Percentiles rank a stretch among this genome's conserved stretches.
Evolutionary conservation across 768 basidiomycete genomes (phyloP).

Genomic region (Xerocomellus intermedius): DNA sequence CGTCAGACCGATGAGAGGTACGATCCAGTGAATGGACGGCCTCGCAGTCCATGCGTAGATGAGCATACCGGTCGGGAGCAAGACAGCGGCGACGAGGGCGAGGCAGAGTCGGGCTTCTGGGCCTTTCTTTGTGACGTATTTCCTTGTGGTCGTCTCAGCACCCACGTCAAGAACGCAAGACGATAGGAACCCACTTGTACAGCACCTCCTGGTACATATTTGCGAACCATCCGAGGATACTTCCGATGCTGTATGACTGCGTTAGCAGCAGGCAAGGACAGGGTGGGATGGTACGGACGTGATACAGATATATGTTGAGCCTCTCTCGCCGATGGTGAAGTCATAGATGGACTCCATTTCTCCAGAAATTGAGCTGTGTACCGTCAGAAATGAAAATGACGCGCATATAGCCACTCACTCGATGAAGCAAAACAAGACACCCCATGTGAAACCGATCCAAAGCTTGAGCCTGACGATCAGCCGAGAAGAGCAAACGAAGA

Average conservation of each 20-base stretch:
- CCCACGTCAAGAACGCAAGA: neutral
- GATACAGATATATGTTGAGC: slow-evolving; percentile 58
- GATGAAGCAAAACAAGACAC: slow-evolving; percentile 66
- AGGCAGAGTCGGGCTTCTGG: slow-evolving; percentile 62
- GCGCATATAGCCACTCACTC: slow-evolving; percentile 39
- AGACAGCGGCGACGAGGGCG: slow-evolving; percentile 52
- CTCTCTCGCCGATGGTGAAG: slow-evolving; percentile 59
- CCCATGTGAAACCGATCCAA: slow-evolving; percentile 79
- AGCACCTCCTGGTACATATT: slow-evolving; percentile 49
- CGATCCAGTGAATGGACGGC: slow-evolving; percentile 58
- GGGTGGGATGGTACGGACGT: slow-evolving; percentile 37
- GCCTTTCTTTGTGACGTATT: slow-evolving; percentile 33
- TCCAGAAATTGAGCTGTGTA: slow-evolving; percentile 49
- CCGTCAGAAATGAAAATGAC: neutral
- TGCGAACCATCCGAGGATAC: slow-evolving; percentile 45
- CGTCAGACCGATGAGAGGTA: slow-evolving; percentile 28
- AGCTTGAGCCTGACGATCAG: slow-evolving; percentile 32
- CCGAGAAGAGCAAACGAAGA: neutral
- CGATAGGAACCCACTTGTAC: slow-evolving; percentile 41
- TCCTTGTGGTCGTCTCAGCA: slow-evolving; percentile 16
- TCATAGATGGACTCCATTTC: slow-evolving; percentile 56
- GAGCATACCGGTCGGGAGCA: slow-evolving; percentile 62
- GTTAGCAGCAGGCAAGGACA: neutral
- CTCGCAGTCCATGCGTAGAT: slow-evolving; percentile 72
- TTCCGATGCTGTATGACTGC: slow-evolving; percentile 46